phyloP scores from a whole-genome alignment of 129 eudicot genomes.

The Centrapalus pauciflorus region DNA sequence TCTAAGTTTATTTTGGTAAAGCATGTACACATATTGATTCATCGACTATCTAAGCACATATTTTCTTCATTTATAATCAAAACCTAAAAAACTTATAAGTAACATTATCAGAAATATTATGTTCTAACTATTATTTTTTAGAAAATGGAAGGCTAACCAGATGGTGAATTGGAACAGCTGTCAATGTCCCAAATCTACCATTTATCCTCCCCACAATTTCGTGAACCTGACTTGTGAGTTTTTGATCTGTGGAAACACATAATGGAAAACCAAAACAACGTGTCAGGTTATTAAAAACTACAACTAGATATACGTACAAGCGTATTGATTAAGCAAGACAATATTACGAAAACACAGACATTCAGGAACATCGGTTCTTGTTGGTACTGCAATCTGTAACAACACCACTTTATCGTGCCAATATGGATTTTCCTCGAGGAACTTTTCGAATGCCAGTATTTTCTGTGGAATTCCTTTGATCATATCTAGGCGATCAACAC shows the following conservation, averaged over 20 bases:
- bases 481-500: constrained; percentile 96
- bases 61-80: neutral
- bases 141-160: constrained; percentile 51
- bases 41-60: neutral
- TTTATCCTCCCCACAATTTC: constrained; percentile 95
- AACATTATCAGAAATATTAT: neutral
- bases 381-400: constrained; percentile 95
- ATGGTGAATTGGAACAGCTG: constrained; percentile 91
- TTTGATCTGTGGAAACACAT: constrained; percentile 61
- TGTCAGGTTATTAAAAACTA: constrained; percentile 5
- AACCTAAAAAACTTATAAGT: neutral
- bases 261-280: constrained; percentile 7
- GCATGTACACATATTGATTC: neutral
- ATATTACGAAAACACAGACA: constrained; percentile 48
- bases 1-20: neutral
- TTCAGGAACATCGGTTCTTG: constrained; percentile 97
- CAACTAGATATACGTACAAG: neutral
- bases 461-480: constrained; percentile 96
- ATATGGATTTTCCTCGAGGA: constrained; percentile 77
- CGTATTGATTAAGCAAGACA: neutral
- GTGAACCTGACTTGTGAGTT: constrained; percentile 96
- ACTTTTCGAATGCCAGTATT: constrained; percentile 89
- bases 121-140: neutral
- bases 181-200: constrained; percentile 85
- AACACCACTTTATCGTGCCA: constrained; percentile 94